Evolutionary conservation across 768 basidiomycete genomes (phyloP).

Genomic region (Lentinula detonsa): DNA sequence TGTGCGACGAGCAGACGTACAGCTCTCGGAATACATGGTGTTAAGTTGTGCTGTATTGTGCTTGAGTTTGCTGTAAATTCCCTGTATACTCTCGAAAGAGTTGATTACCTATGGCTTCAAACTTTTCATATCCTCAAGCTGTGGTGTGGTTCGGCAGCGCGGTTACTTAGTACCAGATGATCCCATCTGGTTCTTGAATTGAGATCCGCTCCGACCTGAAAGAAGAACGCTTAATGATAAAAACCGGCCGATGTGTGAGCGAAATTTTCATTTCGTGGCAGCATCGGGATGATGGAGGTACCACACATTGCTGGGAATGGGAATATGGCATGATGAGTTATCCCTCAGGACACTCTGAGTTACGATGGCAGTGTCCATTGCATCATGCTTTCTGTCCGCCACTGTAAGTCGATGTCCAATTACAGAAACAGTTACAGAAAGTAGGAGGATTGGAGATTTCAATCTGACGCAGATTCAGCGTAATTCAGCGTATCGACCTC

Average conservation of each 20-base stretch:
- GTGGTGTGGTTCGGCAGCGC: background rate
- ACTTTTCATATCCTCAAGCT: background rate
- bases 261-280: background rate
- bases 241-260: background rate
- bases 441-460: background rate
- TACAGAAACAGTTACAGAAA: background rate
- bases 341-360: background rate
- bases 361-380: background rate
- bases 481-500: background rate
- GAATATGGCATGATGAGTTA: background rate
- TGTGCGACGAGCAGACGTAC: background rate
- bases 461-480: background rate
- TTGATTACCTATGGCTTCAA: no score
- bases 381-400: background rate
- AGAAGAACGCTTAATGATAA: background rate
- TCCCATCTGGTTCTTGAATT: slow-evolving; percentile 1
- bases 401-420: background rate
- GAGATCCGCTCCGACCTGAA: background rate
- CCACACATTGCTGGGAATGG: background rate
- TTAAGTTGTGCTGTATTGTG: background rate
- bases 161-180: background rate
- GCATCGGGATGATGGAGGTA: background rate
- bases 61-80: background rate
- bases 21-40: background rate
- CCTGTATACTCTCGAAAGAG: background rate